These are phyloP conservation scores for Lizonia empirigonia DNA, from an alignment of 2,329 filamentous ascomycete genomes.

Conservation along the genomic window DNA sequence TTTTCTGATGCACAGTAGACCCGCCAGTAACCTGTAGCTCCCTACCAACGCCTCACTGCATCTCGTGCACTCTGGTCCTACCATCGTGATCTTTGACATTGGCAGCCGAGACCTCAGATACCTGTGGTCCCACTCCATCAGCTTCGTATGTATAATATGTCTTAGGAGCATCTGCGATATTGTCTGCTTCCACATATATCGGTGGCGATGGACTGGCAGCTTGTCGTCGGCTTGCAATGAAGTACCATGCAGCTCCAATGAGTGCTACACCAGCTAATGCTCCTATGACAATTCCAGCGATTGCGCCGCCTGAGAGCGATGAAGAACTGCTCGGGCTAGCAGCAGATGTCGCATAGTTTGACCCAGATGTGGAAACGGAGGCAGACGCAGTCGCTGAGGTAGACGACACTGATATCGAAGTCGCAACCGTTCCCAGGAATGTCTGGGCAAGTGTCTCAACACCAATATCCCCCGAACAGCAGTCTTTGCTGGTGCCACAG, in stretches of 20 bases:
- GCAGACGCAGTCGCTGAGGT: not conserved
- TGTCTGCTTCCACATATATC: not conserved
- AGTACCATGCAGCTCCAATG: constrained; percentile 2
- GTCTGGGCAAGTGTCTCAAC: constrained; percentile 6
- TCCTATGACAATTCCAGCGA: constrained; percentile 2
- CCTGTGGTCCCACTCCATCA: not conserved
- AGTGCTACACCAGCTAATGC: not conserved
- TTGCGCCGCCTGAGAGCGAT: not conserved
- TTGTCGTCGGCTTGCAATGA: not conserved
- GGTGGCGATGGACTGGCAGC: not conserved
- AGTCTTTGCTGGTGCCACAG: constrained; percentile 6
- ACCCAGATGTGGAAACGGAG: not conserved
- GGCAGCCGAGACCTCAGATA: constrained; percentile 5
- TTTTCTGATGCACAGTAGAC: no score
- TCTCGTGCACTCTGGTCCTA: not conserved
- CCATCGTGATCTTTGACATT: constrained; percentile 1
- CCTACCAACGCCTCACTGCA: not conserved
- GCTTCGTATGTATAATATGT: not conserved
- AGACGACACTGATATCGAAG: not conserved
- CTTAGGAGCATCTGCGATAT: not conserved
- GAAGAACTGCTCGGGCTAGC: not conserved
- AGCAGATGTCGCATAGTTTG: not conserved
- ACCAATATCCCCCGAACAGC: constrained; percentile 3
- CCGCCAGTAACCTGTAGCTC: not conserved
- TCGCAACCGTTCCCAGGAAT: not conserved